phyloP scores from a whole-genome alignment of 2,329 filamentous ascomycete species.

The Alternaria triticimaculans region DNA sequence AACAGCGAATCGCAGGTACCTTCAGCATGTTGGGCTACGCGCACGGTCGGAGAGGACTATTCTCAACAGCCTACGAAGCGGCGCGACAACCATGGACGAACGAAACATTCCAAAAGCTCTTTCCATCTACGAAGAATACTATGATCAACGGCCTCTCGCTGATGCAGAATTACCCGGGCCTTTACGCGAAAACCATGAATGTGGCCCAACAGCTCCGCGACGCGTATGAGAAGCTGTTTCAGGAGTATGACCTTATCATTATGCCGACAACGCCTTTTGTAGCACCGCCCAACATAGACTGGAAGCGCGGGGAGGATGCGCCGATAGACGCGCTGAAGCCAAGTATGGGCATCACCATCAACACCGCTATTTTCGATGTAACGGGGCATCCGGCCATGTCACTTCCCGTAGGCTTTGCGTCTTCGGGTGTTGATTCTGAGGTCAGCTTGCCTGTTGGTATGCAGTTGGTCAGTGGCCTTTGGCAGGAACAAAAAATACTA shows the following conservation, averaged over 20 bases:
- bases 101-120: constrained; percentile 57
- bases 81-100: constrained; percentile 57
- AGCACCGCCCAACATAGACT: constrained; percentile 29
- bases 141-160: constrained; percentile 52
- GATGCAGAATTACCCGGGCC: constrained; percentile 45
- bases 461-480: constrained; percentile 49
- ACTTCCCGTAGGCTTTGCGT: constrained; percentile 35
- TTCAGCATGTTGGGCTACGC: constrained; percentile 46
- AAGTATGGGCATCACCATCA: constrained; percentile 39
- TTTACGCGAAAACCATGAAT: constrained; percentile 53
- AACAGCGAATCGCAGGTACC: constrained; percentile 53
- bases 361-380: constrained; percentile 39
- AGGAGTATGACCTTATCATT: constrained; percentile 50
- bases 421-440: constrained; percentile 25
- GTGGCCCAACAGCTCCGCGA: constrained; percentile 49
- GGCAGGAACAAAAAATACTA: constrained; percentile 46
- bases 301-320: constrained; percentile 36
- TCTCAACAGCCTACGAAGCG: constrained; percentile 47
- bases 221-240: constrained; percentile 47
- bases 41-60: constrained; percentile 29
- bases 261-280: constrained; percentile 49
- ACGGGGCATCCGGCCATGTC: constrained; percentile 42
- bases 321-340: constrained; percentile 36
- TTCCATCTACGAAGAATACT: constrained; percentile 57
- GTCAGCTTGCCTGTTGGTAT: constrained; percentile 48